A percentile compares a stretch with the other conserved stretches of the same genome.
phyloP scores from a whole-genome alignment of 108 stramenopile species.

The Nitzschia palea region DNA sequence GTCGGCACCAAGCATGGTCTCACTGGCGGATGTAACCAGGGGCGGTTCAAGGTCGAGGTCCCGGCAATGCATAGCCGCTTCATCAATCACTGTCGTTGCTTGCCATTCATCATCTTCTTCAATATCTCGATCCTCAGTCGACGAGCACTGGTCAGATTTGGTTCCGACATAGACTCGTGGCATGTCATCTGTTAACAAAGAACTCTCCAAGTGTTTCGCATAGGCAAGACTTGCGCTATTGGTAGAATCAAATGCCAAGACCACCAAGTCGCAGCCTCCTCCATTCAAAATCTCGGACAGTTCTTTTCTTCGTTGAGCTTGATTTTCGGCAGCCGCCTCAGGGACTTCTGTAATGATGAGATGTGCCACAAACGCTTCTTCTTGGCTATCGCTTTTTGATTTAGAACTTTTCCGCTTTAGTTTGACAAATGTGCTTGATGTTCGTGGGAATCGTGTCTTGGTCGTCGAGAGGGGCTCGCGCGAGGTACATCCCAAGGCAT shows the following conservation, averaged over 20 bases:
- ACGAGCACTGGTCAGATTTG: slow-evolving; percentile 34
- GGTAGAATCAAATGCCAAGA: slow-evolving; percentile 64
- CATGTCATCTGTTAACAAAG: slow-evolving; percentile 59
- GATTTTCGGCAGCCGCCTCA: slow-evolving; percentile 35
- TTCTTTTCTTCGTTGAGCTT: slow-evolving; percentile 27
- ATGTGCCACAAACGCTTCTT: slow-evolving; percentile 57
- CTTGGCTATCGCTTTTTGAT: slow-evolving; percentile 5
- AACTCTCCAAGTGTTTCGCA: slow-evolving; percentile 55
- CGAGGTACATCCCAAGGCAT: slow-evolving; percentile 27
- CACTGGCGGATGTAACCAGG: slow-evolving; percentile 44
- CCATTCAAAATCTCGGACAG: slow-evolving; percentile 32
- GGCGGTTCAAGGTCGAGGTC: slow-evolving; percentile 69
- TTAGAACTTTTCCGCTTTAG: slow-evolving; percentile 41
- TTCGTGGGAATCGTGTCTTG: slow-evolving; percentile 34
- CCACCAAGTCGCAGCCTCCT: slow-evolving; percentile 58
- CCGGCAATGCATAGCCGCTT: slow-evolving; percentile 55
- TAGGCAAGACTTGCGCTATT: slow-evolving; percentile 53
- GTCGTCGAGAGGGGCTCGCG: slow-evolving; percentile 18
- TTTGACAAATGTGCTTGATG: slow-evolving; percentile 38
- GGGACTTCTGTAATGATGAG: slow-evolving; percentile 74
- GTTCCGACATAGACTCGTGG: slow-evolving; percentile 66
- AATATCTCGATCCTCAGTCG: slow-evolving; percentile 10
- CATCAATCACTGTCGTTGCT: slow-evolving; percentile 30
- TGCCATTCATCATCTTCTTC: slow-evolving; percentile 26
- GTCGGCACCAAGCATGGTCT: slow-evolving; percentile 23